Percentiles rank a stretch among this genome's conserved stretches.
Evolutionary conservation across 345 rosid species (phyloP).

Genomic region (Lepidium aucheri): DNA sequence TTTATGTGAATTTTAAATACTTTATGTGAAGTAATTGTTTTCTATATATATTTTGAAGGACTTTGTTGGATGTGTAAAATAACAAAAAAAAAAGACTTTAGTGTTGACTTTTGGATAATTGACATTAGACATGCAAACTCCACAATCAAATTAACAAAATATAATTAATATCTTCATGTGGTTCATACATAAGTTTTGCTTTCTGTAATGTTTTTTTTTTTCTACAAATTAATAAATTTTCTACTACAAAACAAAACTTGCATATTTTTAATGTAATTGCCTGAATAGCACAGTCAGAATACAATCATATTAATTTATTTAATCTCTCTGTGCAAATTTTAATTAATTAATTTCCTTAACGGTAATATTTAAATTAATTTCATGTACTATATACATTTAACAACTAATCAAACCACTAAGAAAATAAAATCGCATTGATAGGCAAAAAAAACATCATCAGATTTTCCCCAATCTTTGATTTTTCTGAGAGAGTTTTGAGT

Average conservation of each 20-base stretch:
- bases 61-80: background rate
- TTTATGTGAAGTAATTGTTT: too few species aligned
- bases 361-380: background rate
- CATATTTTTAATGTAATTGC: background rate
- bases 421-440: background rate
- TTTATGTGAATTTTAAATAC: too few species aligned
- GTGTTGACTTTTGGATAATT: slow-evolving; percentile 10
- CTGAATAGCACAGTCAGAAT: background rate
- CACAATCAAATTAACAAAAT: slow-evolving; percentile 3
- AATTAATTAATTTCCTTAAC: background rate
- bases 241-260: background rate
- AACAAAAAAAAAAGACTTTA: background rate
- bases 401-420: background rate
- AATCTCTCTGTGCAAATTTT: background rate
- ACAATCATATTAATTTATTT: background rate
- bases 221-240: background rate
- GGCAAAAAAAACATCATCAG: background rate
- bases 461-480: slow-evolving; percentile 9
- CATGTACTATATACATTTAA: background rate
- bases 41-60: background rate
- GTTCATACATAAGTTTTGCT: background rate
- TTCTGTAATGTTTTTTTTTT: background rate
- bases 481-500: background rate
- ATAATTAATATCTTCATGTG: too few species aligned
- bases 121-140: slow-evolving; percentile 26